These are phyloP conservation scores for Cryptomeria japonica DNA, from an alignment of 75 land plant species.

Conservation along the genomic window DNA sequence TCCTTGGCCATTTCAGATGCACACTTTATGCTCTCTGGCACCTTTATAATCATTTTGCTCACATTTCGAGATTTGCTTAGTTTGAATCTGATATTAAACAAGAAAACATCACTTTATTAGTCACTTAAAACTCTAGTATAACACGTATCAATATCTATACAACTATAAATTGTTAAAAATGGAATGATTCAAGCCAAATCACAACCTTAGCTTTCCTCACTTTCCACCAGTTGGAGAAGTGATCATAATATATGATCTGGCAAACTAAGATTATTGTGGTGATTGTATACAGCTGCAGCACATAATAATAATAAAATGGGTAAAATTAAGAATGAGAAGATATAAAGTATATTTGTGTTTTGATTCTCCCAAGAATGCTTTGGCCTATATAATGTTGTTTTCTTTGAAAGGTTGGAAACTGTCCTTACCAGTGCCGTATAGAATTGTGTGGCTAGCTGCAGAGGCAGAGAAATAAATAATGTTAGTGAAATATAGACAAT, in stretches of 20 bases:
- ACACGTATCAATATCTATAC: neutral
- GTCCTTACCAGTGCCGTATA: conserved; percentile 77
- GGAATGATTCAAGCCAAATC: neutral
- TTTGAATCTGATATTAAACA: neutral
- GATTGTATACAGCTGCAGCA: conserved; percentile 67
- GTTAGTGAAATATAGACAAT: neutral
- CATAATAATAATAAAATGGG: too few species aligned
- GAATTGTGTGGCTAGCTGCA: conserved; percentile 84
- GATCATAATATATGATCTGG: conserved; percentile 67
- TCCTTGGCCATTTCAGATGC: neutral
- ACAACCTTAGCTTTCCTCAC: conserved; percentile 15
- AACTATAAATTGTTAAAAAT: too few species aligned
- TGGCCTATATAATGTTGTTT: too few species aligned
- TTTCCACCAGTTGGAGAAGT: conserved; percentile 31
- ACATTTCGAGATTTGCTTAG: neutral
- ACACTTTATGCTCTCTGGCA: neutral
- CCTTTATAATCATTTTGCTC: neutral
- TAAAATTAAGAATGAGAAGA: too few species aligned
- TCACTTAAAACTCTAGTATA: too few species aligned
- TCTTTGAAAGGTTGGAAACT: neutral
- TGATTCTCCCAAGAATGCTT: too few species aligned
- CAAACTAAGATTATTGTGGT: conserved; percentile 53
- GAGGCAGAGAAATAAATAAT: neutral
- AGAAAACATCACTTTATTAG: too few species aligned
- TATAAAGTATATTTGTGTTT: too few species aligned